phyloP scores from a whole-genome alignment of 2,329 filamentous ascomycete genomes.

The Nigrospora osmanthi region DNA sequence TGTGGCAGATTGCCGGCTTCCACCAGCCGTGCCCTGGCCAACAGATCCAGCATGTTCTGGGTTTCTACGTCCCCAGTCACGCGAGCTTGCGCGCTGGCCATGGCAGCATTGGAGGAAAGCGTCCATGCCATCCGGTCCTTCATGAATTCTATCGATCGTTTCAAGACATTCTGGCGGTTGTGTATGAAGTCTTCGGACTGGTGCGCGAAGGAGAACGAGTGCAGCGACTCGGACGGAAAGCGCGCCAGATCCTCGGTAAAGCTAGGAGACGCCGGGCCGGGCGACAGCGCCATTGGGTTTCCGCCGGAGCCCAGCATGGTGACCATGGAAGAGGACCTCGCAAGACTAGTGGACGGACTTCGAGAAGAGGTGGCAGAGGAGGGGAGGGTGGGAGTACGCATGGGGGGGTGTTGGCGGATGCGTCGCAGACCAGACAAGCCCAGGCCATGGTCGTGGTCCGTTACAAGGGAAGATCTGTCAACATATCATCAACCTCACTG shows the following conservation, averaged over 20 bases:
- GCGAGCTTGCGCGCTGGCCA: slow-evolving; percentile 77
- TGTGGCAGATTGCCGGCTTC: slow-evolving; percentile 56
- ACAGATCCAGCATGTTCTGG: slow-evolving; percentile 83
- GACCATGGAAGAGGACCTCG: slow-evolving; percentile 65
- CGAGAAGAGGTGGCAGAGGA: slow-evolving; percentile 56
- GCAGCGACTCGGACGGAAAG: slow-evolving; percentile 91
- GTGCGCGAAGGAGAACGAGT: slow-evolving; percentile 96
- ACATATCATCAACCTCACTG: slow-evolving; percentile 10
- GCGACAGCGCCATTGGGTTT: slow-evolving; percentile 43
- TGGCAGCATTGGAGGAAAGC: slow-evolving; percentile 58
- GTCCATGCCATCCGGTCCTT: slow-evolving; percentile 83
- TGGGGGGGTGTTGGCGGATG: slow-evolving; percentile 78
- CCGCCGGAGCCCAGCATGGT: slow-evolving; percentile 53
- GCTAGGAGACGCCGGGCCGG: slow-evolving; percentile 64
- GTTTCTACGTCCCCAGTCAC: slow-evolving; percentile 76
- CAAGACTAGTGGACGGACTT: slow-evolving; percentile 48
- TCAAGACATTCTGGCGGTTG: slow-evolving; percentile 85
- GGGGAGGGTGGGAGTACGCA: slow-evolving; percentile 57
- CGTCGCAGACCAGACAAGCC: slow-evolving; percentile 82
- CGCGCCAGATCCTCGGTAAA: slow-evolving; percentile 84
- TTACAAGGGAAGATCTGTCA: slow-evolving; percentile 68
- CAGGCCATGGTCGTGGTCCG: slow-evolving; percentile 81
- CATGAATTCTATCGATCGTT: slow-evolving; percentile 94
- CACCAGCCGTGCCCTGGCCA: slow-evolving; percentile 74
- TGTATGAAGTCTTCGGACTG: slow-evolving; percentile 90